Conservation (phyloP, 2,329 filamentous ascomycete genomes). For the Ophiocordyceps camponoti-floridani region DNA sequence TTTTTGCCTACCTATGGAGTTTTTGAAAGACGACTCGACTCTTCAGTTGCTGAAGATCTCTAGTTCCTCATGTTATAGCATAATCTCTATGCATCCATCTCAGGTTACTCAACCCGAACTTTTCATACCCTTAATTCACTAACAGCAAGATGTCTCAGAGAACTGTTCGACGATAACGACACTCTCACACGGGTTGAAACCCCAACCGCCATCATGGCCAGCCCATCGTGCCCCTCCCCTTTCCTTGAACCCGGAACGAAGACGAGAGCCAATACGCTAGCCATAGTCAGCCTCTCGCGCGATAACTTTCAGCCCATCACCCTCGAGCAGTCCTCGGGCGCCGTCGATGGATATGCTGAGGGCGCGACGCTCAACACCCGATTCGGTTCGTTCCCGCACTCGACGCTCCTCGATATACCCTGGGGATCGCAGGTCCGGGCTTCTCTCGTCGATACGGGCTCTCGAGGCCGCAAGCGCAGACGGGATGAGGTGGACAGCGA, state of each 20-base stretch:
- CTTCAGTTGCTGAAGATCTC: background rate
- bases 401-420: conserved; percentile 55
- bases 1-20: background rate
- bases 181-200: too few relatives aligned
- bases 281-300: conserved; percentile 75
- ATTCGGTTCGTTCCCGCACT: conserved; percentile 80
- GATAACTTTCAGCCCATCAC: conserved; percentile 68
- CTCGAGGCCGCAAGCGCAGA: conserved; percentile 57
- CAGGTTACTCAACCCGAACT: background rate
- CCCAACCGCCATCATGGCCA: conserved; percentile 13
- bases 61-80: background rate
- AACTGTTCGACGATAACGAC: background rate
- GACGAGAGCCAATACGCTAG: conserved; percentile 48
- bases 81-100: background rate
- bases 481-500: conserved; percentile 23
- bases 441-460: conserved; percentile 79
- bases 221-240: conserved; percentile 35
- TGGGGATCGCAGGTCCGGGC: conserved; percentile 90
- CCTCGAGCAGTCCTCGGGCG: conserved; percentile 41
- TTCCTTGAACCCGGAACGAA: conserved; percentile 56
- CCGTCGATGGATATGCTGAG: conserved; percentile 55
- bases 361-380: conserved; percentile 76
- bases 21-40: too few relatives aligned
- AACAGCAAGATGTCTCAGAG: background rate
- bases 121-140: background rate